Percentiles rank a stretch among this genome's conserved stretches.
These are phyloP conservation scores for Ganoderma resinaceum DNA, from an alignment of 1,284 basidiomycete species.

Conservation along the genomic window DNA sequence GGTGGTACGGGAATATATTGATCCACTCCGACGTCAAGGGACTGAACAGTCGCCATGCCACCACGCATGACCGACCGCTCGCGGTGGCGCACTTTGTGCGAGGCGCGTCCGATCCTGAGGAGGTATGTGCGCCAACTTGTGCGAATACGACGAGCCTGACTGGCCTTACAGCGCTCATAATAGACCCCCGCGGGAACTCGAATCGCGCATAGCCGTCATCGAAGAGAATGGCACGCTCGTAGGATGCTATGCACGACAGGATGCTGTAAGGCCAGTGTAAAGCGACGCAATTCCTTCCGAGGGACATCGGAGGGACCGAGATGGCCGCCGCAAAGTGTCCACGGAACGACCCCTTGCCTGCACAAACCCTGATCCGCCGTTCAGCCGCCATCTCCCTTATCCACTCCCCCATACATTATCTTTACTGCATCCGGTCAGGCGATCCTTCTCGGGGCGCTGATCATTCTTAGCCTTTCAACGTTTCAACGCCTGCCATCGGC, in stretches of 20 bases:
- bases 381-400: not conserved
- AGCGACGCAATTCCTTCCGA: constrained; percentile 23
- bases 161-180: constrained; percentile 4
- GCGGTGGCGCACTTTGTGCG: constrained; percentile 17
- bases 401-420: not conserved
- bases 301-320: constrained; percentile 29
- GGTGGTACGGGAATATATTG: constrained; percentile 7
- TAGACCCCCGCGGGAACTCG: constrained; percentile 23
- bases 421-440: constrained; percentile 1
- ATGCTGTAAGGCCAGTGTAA: constrained; percentile 9
- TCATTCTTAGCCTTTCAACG: not conserved
- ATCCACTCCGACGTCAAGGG: constrained; percentile 28
- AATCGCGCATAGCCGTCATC: constrained; percentile 24
- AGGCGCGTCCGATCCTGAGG: constrained; percentile 20
- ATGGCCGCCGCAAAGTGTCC: constrained; percentile 24
- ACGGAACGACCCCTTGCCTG: constrained; percentile 22
- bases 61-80: constrained; percentile 25
- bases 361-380: constrained; percentile 10
- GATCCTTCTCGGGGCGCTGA: constrained; percentile 2
- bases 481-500: not conserved
- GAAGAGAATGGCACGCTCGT: constrained; percentile 8
- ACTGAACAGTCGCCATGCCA: constrained; percentile 30
- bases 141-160: constrained; percentile 5
- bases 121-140: constrained; percentile 15
- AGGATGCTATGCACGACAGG: constrained; percentile 16